Evolutionary conservation across 2,329 filamentous ascomycete species (phyloP).

Genomic region (Calonectria pteridis): DNA sequence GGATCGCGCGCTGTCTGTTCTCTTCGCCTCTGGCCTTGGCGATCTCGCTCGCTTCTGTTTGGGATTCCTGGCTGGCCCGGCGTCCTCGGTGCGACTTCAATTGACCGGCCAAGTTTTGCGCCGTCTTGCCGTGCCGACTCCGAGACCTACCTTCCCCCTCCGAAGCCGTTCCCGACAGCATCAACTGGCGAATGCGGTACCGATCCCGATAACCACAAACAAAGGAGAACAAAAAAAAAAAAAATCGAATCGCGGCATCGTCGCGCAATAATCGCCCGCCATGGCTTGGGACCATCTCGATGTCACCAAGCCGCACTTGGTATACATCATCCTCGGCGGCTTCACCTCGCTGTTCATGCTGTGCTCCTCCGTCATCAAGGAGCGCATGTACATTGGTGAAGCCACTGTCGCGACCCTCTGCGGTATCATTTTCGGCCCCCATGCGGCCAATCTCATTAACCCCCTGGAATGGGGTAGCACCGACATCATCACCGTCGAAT

Average conservation of each 20-base stretch:
- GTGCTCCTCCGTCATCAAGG: slow-evolving; percentile 97
- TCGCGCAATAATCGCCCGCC: slow-evolving; percentile 20
- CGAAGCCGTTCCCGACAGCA: not conserved
- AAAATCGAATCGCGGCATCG: not conserved
- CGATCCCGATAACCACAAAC: slow-evolving; percentile 6
- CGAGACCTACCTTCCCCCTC: slow-evolving; percentile 4
- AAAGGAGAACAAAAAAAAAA: not conserved
- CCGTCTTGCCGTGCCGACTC: slow-evolving; percentile 14
- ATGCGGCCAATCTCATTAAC: slow-evolving; percentile 85
- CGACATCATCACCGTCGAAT: slow-evolving; percentile 89
- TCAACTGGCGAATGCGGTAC: not conserved
- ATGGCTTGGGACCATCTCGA: slow-evolving; percentile 87
- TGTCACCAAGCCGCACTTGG: slow-evolving; percentile 95
- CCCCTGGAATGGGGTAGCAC: slow-evolving; percentile 82
- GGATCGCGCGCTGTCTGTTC: not conserved
- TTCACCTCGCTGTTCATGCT: slow-evolving; percentile 99
- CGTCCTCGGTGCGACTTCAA: slow-evolving; percentile 27
- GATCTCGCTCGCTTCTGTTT: slow-evolving; percentile 7
- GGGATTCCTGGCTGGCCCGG: slow-evolving; percentile 23
- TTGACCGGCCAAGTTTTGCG: slow-evolving; percentile 21
- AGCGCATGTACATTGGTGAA: slow-evolving; percentile 98
- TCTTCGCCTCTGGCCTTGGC: slow-evolving; percentile 3
- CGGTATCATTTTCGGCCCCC: slow-evolving; percentile 89
- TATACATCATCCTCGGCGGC: slow-evolving; percentile 97
- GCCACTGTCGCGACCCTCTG: slow-evolving; percentile 92